These are phyloP conservation scores for Purpureocillium lavendulum DNA, from an alignment of 2,329 filamentous ascomycete species.

Conservation along the genomic window DNA sequence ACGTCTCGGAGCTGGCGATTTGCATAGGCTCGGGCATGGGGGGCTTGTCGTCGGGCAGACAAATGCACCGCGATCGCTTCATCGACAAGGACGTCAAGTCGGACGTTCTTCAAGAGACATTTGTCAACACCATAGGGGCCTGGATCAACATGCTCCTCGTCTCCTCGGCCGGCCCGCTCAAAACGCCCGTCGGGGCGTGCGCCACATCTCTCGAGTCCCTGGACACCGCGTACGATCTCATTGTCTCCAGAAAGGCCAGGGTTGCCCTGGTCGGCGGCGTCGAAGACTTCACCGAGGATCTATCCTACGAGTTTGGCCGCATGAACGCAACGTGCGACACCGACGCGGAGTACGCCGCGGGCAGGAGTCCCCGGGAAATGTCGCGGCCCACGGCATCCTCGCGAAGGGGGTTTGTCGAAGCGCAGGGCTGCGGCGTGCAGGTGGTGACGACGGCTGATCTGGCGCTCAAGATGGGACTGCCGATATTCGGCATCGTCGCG, in stretches of 20 bases:
- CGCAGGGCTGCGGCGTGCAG: conserved; percentile 89
- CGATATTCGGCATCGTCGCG: conserved; percentile 83
- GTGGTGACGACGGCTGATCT: conserved; percentile 90
- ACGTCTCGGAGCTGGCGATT: conserved; percentile 89
- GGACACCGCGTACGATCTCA: conserved; percentile 93
- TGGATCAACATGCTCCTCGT: conserved; percentile 95
- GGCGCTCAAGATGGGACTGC: conserved; percentile 89
- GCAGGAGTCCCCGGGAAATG: conserved; percentile 87
- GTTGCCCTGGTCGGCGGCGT: conserved; percentile 92
- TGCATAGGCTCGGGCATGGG: conserved; percentile 92
- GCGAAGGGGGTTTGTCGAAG: conserved; percentile 75
- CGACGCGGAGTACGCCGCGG: conserved; percentile 82
- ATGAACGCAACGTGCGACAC: conserved; percentile 96
- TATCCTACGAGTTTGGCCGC: conserved; percentile 93
- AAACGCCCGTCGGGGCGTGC: conserved; percentile 89
- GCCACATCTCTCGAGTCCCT: conserved; percentile 89
- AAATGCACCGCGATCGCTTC: neutral
- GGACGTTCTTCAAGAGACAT: conserved; percentile 41
- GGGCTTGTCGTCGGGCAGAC: conserved; percentile 32
- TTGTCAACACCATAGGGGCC: conserved; percentile 79
- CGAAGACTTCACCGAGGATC: conserved; percentile 93
- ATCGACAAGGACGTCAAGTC: conserved; percentile 71
- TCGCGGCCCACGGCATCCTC: conserved; percentile 88
- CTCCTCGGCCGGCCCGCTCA: conserved; percentile 88
- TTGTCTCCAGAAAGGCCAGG: conserved; percentile 86